Evolutionary conservation across 2,329 filamentous ascomycete genomes (phyloP).

Genomic region (Coniochaeta sp.): DNA sequence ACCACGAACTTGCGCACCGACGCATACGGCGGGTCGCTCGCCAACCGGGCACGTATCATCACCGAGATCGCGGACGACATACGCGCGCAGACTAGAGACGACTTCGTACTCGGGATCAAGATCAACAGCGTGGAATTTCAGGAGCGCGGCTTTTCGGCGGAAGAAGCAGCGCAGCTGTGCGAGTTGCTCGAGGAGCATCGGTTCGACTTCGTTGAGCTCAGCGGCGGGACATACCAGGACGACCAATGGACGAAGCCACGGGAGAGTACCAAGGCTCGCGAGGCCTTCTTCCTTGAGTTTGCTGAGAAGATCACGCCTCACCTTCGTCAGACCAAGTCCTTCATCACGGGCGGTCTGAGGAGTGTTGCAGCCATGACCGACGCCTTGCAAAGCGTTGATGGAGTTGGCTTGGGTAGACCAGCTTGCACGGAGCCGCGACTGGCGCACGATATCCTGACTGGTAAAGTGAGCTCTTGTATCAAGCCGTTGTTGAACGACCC

Average conservation of each 20-base stretch:
- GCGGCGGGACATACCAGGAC: conserved; percentile 50
- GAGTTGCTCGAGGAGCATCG: conserved; percentile 36
- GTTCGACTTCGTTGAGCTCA: conserved; percentile 52
- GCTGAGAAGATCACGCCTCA: conserved; percentile 38
- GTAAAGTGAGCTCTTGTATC: neutral
- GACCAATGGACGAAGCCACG: conserved; percentile 34
- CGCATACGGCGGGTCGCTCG: conserved; percentile 28
- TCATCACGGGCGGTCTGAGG: conserved; percentile 44
- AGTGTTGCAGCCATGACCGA: conserved; percentile 44
- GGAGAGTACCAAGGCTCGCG: conserved; percentile 45
- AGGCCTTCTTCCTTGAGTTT: conserved; percentile 52
- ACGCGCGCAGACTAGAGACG: conserved; percentile 13
- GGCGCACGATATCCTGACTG: neutral
- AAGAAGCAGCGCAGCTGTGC: conserved; percentile 41
- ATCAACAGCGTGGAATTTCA: conserved; percentile 51
- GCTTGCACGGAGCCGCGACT: conserved; percentile 36
- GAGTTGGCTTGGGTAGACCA: conserved; percentile 46
- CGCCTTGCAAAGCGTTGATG: conserved; percentile 44
- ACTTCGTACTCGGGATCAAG: conserved; percentile 47
- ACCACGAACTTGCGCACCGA: conserved; percentile 28
- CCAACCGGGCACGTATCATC: conserved; percentile 38
- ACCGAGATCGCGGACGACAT: conserved; percentile 35
- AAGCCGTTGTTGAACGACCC: neutral
- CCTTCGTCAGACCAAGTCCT: conserved; percentile 40
- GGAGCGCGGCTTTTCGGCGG: conserved; percentile 38